Base-by-base conservation (phyloP, 148 eudicot genomes). In the Nepenthes mirabilis region DNA sequence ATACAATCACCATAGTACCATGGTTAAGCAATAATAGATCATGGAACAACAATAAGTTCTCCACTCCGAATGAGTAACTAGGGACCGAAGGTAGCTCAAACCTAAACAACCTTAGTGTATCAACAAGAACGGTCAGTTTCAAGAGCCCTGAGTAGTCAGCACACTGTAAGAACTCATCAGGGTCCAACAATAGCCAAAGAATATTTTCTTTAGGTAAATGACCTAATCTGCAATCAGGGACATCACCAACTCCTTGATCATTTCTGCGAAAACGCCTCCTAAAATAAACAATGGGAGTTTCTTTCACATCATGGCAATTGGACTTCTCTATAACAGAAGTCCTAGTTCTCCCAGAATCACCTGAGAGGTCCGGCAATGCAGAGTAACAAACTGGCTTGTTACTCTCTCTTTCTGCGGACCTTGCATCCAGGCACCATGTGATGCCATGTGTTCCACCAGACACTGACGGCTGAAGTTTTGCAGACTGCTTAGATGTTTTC, bases 261-360 rank as follows among this genome's bases (percentile, higher is more conserved):
- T 43, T 79, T 72, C 74, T 78, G 63, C 65, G 83, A 61, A 69
- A 80, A 33, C 95, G 82, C 72, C 75, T 86, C 72, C 98, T 76
- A 48, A 77, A 68, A 75, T 93, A 93, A 69, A 93, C 99, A 66
- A 79, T 54, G 11, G 83, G 84, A 61, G 55, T 11, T 53, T 61
- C 57, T 34, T 43, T 66, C 65, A 57, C 65, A 55, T 56, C 43
- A 9, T 57, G 65, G 58, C 63, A 70, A 32, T 56, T 64, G 55
- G 52, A 40, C 49, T 70, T 65, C 37, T 74, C 76, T 43, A 51
- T 36, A 54, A 47, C 14, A 49, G 71, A 73, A 43, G 65, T 60
- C 43, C 68, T 45, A 49, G 52, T 68, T 47, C 61, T 65, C 37
- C 55, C 36, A 6, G 50, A 43, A 60, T 52, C 77, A 74, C 33